phyloP scores from a whole-genome alignment of 2,329 filamentous ascomycete genomes.

The Trematosphaeria pertusa region DNA sequence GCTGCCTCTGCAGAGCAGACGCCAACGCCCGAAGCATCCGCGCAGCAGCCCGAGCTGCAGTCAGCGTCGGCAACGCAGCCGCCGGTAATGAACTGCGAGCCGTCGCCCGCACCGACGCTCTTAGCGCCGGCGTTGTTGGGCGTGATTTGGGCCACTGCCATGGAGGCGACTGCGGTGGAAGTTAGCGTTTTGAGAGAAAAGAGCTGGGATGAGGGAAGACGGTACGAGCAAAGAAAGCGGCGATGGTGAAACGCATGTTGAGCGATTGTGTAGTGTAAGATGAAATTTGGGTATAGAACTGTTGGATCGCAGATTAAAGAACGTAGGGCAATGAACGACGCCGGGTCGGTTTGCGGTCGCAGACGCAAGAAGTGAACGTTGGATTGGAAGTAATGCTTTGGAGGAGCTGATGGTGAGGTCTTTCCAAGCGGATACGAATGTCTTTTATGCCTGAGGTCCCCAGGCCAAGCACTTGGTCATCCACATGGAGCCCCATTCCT shows the following conservation, averaged over 20 bases:
- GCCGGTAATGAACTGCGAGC: constrained; percentile 40
- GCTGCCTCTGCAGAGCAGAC: constrained; percentile 40
- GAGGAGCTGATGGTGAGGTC: constrained; percentile 10
- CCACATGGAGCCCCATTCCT: no score
- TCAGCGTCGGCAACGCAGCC: constrained; percentile 38
- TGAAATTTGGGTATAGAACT: constrained; percentile 3
- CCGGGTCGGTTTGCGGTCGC: constrained; percentile 40
- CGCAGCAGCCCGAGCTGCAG: constrained; percentile 36
- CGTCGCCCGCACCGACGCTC: constrained; percentile 36
- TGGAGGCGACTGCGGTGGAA: constrained; percentile 11
- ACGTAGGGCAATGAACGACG: constrained; percentile 32
- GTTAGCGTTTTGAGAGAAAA: constrained; percentile 3
- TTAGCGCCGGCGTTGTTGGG: constrained; percentile 36
- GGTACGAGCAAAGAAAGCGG: constrained; percentile 22
- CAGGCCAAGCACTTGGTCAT: not conserved
- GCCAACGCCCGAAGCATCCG: constrained; percentile 28
- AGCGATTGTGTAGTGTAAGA: not conserved
- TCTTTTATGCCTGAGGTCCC: constrained; percentile 12
- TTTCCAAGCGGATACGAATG: constrained; percentile 1
- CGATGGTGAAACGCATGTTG: constrained; percentile 30
- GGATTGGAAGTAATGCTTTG: constrained; percentile 6
- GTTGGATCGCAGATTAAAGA: constrained; percentile 13
- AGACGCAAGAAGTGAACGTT: constrained; percentile 31
- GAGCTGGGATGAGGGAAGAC: not conserved
- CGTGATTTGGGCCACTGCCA: constrained; percentile 24